Percentiles rank a stretch among this genome's conserved stretches.
Conservation (phyloP, 805 yeast species). For the Huiozyma naganishii region DNA sequence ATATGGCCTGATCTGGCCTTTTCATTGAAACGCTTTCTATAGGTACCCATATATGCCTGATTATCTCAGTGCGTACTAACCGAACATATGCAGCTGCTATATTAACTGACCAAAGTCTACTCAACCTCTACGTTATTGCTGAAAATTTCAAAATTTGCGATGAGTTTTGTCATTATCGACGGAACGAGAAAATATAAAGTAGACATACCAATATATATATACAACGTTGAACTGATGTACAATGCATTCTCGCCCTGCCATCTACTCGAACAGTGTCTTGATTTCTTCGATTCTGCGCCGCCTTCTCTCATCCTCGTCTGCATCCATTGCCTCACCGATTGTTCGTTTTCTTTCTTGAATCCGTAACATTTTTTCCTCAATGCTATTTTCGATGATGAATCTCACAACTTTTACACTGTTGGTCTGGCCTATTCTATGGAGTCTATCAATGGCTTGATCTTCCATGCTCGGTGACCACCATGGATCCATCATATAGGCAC, state of each 20-base stretch:
- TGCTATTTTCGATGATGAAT: conserved; percentile 71
- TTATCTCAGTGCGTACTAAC: too few relatives aligned
- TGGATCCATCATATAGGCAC: conserved; percentile 88
- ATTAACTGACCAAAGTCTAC: too few relatives aligned
- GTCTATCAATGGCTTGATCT: conserved; percentile 83
- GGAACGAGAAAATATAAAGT: background rate
- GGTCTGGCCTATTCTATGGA: conserved; percentile 83
- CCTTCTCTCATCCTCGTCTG: conserved; percentile 64
- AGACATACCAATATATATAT: background rate
- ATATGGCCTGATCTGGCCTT: conserved; percentile 80
- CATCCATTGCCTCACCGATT: conserved; percentile 69
- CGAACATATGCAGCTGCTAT: too few relatives aligned
- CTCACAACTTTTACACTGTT: conserved; percentile 62
- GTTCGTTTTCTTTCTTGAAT: conserved; percentile 79
- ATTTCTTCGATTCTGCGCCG: conserved; percentile 63
- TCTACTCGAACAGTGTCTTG: conserved; percentile 48
- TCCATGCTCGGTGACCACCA: conserved; percentile 96
- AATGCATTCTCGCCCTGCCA: too few relatives aligned
- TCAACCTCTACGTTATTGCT: too few relatives aligned
- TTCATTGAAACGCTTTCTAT: conserved; percentile 70
- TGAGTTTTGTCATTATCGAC: conserved; percentile 2
- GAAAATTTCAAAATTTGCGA: conserved; percentile 3
- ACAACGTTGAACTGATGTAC: too few relatives aligned
- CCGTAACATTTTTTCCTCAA: conserved; percentile 79
- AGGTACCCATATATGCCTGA: conserved; percentile 54